phyloP scores from a whole-genome alignment of 768 basidiomycete genomes.

The Pisolithus orientalis region DNA sequence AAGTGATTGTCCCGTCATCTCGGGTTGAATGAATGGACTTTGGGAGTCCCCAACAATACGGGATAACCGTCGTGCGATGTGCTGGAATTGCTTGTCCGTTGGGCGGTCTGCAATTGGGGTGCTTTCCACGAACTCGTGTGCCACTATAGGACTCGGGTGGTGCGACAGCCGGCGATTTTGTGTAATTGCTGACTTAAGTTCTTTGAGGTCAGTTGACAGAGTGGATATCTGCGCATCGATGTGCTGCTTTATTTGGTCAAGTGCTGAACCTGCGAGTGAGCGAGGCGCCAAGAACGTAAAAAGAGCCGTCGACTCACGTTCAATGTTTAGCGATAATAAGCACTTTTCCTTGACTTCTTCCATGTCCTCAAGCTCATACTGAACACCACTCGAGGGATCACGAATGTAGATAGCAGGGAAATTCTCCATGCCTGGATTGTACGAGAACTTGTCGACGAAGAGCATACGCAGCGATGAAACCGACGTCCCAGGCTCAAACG shows the following conservation, averaged over 20 bases:
- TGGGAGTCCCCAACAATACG: constrained; percentile 51
- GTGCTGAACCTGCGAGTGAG: constrained; percentile 45
- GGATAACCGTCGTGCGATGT: constrained; percentile 68
- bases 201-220: constrained; percentile 85
- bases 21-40: constrained; percentile 39
- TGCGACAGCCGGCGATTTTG: constrained; percentile 48
- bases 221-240: constrained; percentile 87
- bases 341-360: constrained; percentile 88
- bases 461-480: constrained; percentile 74
- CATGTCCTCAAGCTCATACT: constrained; percentile 93
- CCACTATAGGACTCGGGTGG: constrained; percentile 40
- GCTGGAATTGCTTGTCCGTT: constrained; percentile 67
- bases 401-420: constrained; percentile 95
- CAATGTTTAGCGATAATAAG: constrained; percentile 88
- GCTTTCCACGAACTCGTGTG: constrained; percentile 56
- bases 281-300: not conserved
- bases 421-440: constrained; percentile 87
- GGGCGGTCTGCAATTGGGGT: constrained; percentile 64
- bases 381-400: constrained; percentile 86
- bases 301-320: constrained; percentile 59
- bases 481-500: constrained; percentile 62
- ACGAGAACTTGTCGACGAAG: constrained; percentile 93
- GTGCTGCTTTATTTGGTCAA: constrained; percentile 98
- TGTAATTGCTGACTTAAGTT: constrained; percentile 65
- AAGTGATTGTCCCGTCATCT: constrained; percentile 63